Conservation (phyloP, 441 rosid genomes). For the Gossypium schwendimanii region DNA sequence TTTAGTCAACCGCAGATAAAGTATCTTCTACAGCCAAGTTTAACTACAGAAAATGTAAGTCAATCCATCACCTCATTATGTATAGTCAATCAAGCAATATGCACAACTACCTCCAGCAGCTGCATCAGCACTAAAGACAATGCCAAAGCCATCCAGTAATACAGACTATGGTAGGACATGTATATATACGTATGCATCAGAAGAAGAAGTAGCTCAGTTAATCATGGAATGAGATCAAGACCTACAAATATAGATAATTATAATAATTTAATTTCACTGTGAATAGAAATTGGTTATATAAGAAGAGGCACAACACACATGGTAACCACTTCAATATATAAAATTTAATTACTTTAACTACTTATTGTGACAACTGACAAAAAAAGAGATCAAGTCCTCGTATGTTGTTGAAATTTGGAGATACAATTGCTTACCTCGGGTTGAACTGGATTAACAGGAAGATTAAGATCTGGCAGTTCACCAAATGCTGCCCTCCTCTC, state of each 20-base stretch:
- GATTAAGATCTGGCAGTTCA: constrained; percentile 33
- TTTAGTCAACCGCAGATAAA: too few species aligned
- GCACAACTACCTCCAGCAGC: too few species aligned
- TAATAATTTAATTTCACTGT: background rate
- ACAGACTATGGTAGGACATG: too few species aligned
- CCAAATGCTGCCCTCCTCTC: constrained; percentile 18
- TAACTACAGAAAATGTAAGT: too few species aligned
- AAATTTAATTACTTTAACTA: background rate
- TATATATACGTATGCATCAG: background rate
- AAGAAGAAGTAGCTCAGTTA: background rate
- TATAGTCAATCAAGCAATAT: too few species aligned
- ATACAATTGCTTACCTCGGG: constrained; percentile 19
- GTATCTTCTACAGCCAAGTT: too few species aligned
- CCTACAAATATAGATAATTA: background rate
- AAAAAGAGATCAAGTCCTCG: background rate
- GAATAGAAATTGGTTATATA: background rate
- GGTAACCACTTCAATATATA: background rate
- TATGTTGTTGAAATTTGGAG: constrained; percentile 6
- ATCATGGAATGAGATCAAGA: background rate
- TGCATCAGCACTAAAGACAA: too few species aligned
- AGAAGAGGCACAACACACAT: background rate
- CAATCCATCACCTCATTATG: too few species aligned
- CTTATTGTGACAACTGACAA: background rate
- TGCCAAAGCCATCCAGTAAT: too few species aligned
- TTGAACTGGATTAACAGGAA: constrained; percentile 23